Evolutionary conservation across 2,329 filamentous ascomycete species (phyloP), one percentile per base, ranked within the genome.

Genomic region (Ilyonectria sp.): DNA sequence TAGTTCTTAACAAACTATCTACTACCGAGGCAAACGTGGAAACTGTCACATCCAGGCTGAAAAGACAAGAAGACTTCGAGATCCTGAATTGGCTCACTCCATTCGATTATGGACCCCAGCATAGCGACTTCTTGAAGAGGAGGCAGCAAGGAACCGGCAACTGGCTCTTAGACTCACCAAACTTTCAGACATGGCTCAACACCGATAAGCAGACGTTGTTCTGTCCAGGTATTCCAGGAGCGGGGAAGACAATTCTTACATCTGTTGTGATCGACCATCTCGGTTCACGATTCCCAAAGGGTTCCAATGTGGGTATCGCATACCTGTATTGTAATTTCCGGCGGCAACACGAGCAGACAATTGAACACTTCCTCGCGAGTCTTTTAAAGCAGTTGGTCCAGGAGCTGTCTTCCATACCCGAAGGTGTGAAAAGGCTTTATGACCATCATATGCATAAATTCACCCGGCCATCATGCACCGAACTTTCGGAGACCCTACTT

Each of bases 91-190:
- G 83, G 84, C 69, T 86, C 29, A 79, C 81, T 0, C 67, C 75
- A 6, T 62, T 74, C 4, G 74, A 83, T 35, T 83, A 82, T 64
- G 67, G 64, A 9, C n/a, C 71, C 13, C 78, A 84, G 50, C 84
- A 86, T 35, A 76, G 62, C 15, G 80, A 83, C 50, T 74, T 77
- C n/a, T 65, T 83, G 11, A 65, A 56, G 6, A 67, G 71, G 19
- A 74, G 77, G 46, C 77, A 84, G 26, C 35, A 60, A 19, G 77
- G 76, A 13, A 86, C 84, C 3, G 80, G 83, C 0, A 63, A 79
- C 53, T 86, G 84, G 84, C 73, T 86, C 1, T 69, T 86, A 0
- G 68, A 81, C 4, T 82, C 80, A 33, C 0, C 10, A 9, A 0
- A 71, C 80, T 83, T 77, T 65, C 37, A 63, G 21, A 43, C 43